Evolutionary conservation across 441 rosid genomes (phyloP), one percentile per base, ranked within the genome.

Genomic region (Hura crepitans): DNA sequence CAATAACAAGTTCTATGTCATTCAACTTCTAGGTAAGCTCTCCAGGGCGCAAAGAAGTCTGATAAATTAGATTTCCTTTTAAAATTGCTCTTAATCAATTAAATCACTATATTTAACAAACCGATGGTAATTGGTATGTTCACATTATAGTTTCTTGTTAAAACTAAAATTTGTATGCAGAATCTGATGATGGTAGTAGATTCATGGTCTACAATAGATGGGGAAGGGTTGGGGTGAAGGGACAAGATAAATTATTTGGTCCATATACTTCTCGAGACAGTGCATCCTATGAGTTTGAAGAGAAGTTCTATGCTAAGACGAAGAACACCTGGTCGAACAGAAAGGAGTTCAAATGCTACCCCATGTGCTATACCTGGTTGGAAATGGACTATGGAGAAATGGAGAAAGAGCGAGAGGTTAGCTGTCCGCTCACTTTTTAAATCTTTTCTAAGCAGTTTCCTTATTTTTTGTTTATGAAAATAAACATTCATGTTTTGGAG

Each of bases 151-250:
- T 70, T 49, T 23, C 58, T 46, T 58, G 15, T 23, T 30, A 27
- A 37, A 25, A 47, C 14, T 7, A 35, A 39, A 9, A 6, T 39
- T 35, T 79, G 0, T 71, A 51, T 64, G 80, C 89, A 89, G 97
- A 86, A 73, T 86, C 92, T 50, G 89, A 87, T 81, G 84, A 51
- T 39, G 81, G 84, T 49, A 81, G 86, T 37, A 63, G 83, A 66
- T 89, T 79, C 78, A 79, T 84, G 80, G 86, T 86, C 46, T 87
- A 83, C 74, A 72, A 62, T 59, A 85, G 91, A 80, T 91, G 97
- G 97, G 93, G 97, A 27, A 85, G 97, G 79, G 92, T 89, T 74
- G 92, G 97, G 47, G 78, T 87, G 22, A 88, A 83, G 81, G 98
- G 97, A 72, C 97, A 87, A 79, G 86, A 81, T 74, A 93, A 88